These are phyloP conservation scores for Metschnikowia peoriensis DNA, from an alignment of 805 yeast species.

Conservation along the genomic window DNA sequence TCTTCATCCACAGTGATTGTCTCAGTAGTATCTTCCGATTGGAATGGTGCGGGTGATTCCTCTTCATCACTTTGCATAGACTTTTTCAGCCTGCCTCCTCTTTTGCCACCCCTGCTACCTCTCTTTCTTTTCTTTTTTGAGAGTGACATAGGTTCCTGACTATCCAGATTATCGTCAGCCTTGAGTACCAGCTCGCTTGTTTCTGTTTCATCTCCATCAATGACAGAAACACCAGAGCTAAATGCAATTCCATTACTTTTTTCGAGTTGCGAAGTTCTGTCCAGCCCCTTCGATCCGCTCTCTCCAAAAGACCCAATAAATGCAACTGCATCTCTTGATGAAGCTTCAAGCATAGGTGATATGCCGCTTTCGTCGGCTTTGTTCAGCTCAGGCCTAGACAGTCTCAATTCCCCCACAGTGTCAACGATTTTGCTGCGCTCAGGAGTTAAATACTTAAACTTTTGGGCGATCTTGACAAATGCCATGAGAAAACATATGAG, in stretches of 20 bases:
- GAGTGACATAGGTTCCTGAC: slow-evolving; percentile 11
- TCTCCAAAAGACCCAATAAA: background rate
- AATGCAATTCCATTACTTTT: background rate
- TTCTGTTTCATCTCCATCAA: background rate
- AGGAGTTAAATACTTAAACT: slow-evolving; percentile 8
- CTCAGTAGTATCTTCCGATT: slow-evolving; percentile 5
- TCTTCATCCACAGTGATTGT: slow-evolving; percentile 8
- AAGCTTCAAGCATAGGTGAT: background rate
- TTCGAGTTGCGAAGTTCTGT: background rate
- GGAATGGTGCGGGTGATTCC: slow-evolving; percentile 9
- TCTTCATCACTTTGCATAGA: slow-evolving; percentile 34
- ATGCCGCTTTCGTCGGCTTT: background rate
- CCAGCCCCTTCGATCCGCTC: background rate
- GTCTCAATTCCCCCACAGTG: background rate
- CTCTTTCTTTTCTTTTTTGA: slow-evolving; percentile 67
- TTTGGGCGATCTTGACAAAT: slow-evolving; percentile 26
- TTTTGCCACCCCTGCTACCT: slow-evolving; percentile 82
- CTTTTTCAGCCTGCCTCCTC: slow-evolving; percentile 35
- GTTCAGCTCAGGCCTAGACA: background rate
- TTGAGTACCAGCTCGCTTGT: background rate
- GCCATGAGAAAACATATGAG: slow-evolving; percentile 35
- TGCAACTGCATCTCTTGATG: slow-evolving; percentile 3
- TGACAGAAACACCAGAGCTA: background rate
- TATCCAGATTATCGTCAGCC: slow-evolving; percentile 9
- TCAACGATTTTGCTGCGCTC: background rate